Evolutionary conservation across 192 early-diverging fungal species (phyloP).

Genomic region (Obelidium mucronatum): DNA sequence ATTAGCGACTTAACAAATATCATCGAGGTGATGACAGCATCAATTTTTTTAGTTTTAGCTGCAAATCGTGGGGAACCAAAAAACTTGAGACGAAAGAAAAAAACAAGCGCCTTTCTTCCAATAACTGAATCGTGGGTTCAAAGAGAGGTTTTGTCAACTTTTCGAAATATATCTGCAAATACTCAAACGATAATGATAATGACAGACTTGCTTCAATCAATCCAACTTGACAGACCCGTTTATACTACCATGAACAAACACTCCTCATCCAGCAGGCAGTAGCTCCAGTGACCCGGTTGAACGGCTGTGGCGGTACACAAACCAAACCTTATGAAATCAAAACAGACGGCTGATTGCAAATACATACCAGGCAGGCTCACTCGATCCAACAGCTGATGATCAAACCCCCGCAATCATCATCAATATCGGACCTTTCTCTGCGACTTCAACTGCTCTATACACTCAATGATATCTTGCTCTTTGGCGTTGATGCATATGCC

Average conservation of each 20-base stretch:
- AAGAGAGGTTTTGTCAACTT: no score
- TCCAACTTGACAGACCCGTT: no score
- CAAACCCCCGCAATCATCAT: not conserved
- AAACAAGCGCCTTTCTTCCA: no score
- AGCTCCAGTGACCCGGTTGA: not conserved
- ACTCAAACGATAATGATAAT: no score
- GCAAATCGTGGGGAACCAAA: no score
- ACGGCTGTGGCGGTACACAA: slow-evolving; percentile 11
- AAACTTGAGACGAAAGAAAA: no score
- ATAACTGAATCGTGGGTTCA: no score
- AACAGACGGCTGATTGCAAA: not conserved
- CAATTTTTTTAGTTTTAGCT: no score
- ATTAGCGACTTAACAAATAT: no score
- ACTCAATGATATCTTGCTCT: slow-evolving; percentile 5
- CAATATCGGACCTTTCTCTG: not conserved
- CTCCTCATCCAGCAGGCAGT: not conserved
- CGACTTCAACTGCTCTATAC: slow-evolving; percentile 25
- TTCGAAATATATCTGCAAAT: no score
- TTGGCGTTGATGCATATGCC: not conserved
- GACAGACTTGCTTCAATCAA: no score
- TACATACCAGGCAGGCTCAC: slow-evolving; percentile 5
- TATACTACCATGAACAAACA: not conserved
- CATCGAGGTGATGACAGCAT: no score
- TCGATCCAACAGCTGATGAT: not conserved
- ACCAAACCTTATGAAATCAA: not conserved